phyloP scores from a whole-genome alignment of 1,139 yeast genomes.

The Nakaseomyces nivariensis region DNA sequence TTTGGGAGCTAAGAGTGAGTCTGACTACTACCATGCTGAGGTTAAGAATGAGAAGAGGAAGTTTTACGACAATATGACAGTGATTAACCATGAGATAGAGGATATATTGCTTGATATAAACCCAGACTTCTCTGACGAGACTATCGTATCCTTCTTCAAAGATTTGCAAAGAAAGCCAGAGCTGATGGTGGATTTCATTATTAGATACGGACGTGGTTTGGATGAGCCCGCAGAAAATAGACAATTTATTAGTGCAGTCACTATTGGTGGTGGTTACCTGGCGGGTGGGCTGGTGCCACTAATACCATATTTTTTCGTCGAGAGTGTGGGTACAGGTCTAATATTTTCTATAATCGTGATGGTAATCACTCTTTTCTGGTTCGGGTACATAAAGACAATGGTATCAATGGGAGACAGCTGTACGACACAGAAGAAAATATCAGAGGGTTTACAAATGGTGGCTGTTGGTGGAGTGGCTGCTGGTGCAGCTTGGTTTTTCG shows the following conservation, averaged over 20 bases:
- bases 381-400: conserved; percentile 78
- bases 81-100: conserved; percentile 51
- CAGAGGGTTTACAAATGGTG: conserved; percentile 86
- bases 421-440: conserved; percentile 47
- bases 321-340: conserved; percentile 66
- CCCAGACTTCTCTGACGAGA: conserved; percentile 47
- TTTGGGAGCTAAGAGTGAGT: conserved; percentile 71
- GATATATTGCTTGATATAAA: conserved; percentile 58
- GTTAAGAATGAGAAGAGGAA: conserved; percentile 61
- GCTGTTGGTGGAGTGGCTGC: conserved; percentile 92
- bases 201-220: conserved; percentile 66
- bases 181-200: conserved; percentile 61
- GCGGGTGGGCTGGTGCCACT: conserved; percentile 73
- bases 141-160: conserved; percentile 53
- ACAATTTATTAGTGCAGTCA: conserved; percentile 61
- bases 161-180: conserved; percentile 65
- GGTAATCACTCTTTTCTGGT: conserved; percentile 75
- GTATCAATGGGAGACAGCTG: conserved; percentile 78
- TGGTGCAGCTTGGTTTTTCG: conserved; percentile 92
- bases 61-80: conserved; percentile 55
- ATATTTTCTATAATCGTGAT: conserved; percentile 67
- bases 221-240: conserved; percentile 81
- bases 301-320: conserved; percentile 68
- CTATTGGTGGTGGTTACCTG: conserved; percentile 68
- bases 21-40: conserved; percentile 59